Conservation (phyloP, 2,329 filamentous ascomycete genomes). For the Chaetomiaceae sp. region DNA sequence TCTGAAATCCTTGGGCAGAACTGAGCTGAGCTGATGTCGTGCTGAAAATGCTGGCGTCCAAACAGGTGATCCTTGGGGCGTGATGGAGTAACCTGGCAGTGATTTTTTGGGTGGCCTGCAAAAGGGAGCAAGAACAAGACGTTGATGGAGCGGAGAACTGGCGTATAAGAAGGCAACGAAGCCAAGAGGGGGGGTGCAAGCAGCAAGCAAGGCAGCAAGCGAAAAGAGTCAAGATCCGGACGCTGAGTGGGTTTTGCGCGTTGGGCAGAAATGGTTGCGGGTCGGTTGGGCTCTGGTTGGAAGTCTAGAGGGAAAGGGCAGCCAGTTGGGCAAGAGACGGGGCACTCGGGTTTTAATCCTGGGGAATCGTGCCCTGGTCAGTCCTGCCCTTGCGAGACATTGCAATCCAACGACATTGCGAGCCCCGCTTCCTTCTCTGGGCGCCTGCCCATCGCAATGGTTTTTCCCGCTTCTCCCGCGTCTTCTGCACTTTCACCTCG, state of each 20-base stretch:
- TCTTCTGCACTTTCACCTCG: conserved; percentile 13
- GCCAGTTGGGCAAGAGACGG: conserved; percentile 40
- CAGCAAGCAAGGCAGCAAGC: conserved; percentile 1
- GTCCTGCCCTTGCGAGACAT: background rate
- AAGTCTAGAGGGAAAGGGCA: conserved; percentile 31
- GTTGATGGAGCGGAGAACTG: conserved; percentile 6
- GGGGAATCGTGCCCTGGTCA: conserved; percentile 6
- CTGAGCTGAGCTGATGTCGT: conserved; percentile 19
- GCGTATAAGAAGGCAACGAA: conserved; percentile 16
- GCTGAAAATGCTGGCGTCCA: conserved; percentile 21
- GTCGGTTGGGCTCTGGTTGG: conserved; percentile 28
- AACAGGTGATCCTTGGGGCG: conserved; percentile 22
- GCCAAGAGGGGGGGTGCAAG: conserved; percentile 7
- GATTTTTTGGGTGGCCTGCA: conserved; percentile 7
- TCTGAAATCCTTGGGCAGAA: conserved; percentile 22
- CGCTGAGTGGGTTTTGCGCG: conserved; percentile 14
- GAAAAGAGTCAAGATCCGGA: too few relatives aligned
- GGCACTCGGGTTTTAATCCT: conserved; percentile 46
- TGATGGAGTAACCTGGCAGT: conserved; percentile 4
- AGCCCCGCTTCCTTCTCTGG: conserved; percentile 17
- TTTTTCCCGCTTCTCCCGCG: conserved; percentile 18
- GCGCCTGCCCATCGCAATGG: conserved; percentile 17
- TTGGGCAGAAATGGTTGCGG: conserved; percentile 37
- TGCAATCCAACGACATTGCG: conserved; percentile 5
- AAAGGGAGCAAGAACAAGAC: conserved; percentile 9